These are phyloP conservation scores for Leishmania tropica DNA, from an alignment of 208 protist genomes.

Conservation along the genomic window DNA sequence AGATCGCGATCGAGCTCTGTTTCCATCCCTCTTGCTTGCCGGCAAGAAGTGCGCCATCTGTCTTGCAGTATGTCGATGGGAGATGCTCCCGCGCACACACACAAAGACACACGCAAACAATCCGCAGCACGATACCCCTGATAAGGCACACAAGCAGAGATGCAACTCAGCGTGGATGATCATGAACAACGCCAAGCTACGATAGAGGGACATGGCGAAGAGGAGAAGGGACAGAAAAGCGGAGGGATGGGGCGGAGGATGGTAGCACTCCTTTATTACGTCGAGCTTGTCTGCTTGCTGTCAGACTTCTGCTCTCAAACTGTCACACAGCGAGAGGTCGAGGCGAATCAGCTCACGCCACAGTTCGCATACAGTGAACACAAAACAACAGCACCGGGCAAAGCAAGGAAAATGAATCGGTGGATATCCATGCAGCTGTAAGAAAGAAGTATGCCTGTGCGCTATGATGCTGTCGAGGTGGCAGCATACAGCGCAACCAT, in stretches of 20 bases:
- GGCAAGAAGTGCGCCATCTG: neutral
- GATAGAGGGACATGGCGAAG: neutral
- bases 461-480: too few species aligned
- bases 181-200: neutral
- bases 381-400: neutral
- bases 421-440: neutral
- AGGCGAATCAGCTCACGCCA: neutral
- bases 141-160: neutral
- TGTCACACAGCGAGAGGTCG: neutral
- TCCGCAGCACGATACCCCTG: neutral
- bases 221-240: neutral
- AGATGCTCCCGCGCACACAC: too few species aligned
- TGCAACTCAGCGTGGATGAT: neutral
- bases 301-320: neutral
- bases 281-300: too few species aligned
- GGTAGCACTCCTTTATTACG: neutral
- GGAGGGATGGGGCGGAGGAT: neutral
- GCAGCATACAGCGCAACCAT: neutral
- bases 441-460: neutral
- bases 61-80: neutral
- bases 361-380: neutral
- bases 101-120: neutral
- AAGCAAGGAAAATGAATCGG: neutral
- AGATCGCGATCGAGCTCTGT: neutral
- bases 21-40: neutral